Base-by-base conservation (phyloP, 257 asterid species). In the Solanum pimpinellifolium region DNA sequence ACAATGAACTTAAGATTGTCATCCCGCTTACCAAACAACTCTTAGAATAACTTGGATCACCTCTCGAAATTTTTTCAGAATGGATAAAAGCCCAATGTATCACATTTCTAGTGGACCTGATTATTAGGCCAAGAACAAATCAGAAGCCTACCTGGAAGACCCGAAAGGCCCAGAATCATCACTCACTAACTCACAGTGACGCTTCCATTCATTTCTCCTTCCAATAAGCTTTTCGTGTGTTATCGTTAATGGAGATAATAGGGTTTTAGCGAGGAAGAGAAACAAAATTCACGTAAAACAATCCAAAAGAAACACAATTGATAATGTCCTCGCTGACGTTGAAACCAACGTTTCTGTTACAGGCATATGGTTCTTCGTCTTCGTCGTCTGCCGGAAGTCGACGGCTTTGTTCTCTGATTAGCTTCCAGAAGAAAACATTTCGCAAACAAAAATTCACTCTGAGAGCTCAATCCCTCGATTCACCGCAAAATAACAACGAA, bases 251-350 rank as follows among this genome's bases (percentile, higher is more conserved):
- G 89, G 88, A 59, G 87, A 88, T 72, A 29, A 75, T 46, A 85
- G 87, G 87, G 87, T 70, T 85, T 85, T 47, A 85, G 70, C 80
- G 21, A 76, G 33, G 60, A 31, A 41, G 14, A 12, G 44, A 39
- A 41, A 2, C 42, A 27, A 81, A 44, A 20, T 80, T 68, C 68
- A 9, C 37, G 23, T 49, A 49, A 69, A 35, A 8, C 1, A 59
- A 46, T 86, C 66, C 39, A 62, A 87, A 91, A 72, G 11, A 11
- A 74, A 39, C 52, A 74, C 52, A 74, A 39, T 39, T 74, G 20
- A 74, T 13, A 39, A 96, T 96, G 99, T 93, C 95, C 86, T 92
- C 95, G 83, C 83, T 92, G 86, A 89, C 94, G 25, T 85, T 91
- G 88, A 92, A 93, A 87, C 92, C 98, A 44, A 90, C 94, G 35